Conservation (phyloP, 169 alveolate genomes). For the Babesia gibsoni region DNA sequence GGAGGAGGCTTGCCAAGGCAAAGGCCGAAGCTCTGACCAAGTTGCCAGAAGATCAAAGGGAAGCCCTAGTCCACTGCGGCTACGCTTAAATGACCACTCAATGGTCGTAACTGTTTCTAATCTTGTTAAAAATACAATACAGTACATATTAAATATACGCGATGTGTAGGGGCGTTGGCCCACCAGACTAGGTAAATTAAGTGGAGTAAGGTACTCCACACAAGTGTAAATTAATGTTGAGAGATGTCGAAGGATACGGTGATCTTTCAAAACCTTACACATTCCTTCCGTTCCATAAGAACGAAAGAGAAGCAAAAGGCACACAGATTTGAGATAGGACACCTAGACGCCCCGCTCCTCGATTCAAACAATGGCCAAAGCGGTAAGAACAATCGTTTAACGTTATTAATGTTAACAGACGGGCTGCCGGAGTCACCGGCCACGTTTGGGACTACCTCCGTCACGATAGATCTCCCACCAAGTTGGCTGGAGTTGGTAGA, state of each 20-base stretch:
- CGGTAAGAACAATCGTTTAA: not conserved
- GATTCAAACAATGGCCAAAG: conserved; percentile 21
- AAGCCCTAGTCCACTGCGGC: conserved; percentile 27
- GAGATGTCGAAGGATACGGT: conserved; percentile 41
- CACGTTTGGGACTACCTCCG: not conserved
- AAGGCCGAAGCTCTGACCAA: conserved; percentile 51
- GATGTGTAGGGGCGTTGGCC: not conserved
- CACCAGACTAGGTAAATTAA: not conserved
- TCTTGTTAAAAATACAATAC: not conserved
- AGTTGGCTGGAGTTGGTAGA: conserved; percentile 61
- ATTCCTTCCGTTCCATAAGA: conserved; percentile 32
- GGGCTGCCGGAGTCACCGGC: not conserved
- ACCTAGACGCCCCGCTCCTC: conserved; percentile 43
- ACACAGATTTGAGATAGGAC: conserved; percentile 56
- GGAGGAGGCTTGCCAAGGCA: conserved; percentile 42
- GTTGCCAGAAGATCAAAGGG: conserved; percentile 53
- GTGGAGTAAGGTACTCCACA: not conserved
- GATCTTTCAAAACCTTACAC: conserved; percentile 50
- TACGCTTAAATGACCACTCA: conserved; percentile 1
- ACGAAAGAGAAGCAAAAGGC: conserved; percentile 61
- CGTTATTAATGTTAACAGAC: not conserved
- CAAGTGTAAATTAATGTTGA: not conserved
- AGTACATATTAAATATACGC: not conserved
- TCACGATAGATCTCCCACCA: conserved; percentile 43
- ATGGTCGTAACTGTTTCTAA: not conserved